phyloP scores from a whole-genome alignment of 2,329 filamentous ascomycete species.

The Canariomyces notabilis region DNA sequence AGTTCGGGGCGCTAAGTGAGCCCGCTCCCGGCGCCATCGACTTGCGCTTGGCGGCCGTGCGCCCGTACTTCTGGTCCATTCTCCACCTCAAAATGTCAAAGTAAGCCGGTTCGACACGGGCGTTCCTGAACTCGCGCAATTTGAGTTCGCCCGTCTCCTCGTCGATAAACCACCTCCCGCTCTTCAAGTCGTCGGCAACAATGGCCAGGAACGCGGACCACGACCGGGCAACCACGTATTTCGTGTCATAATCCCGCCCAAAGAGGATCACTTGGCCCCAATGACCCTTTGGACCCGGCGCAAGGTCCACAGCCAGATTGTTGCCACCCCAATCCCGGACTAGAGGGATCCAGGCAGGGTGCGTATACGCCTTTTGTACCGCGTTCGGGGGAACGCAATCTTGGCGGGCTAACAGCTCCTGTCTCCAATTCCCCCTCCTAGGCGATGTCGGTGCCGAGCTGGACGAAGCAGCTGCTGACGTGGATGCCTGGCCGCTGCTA shows the following conservation, averaged over 20 bases:
- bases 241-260: conserved; percentile 96
- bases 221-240: conserved; percentile 90
- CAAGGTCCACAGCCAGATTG: conserved; percentile 88
- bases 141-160: conserved; percentile 91
- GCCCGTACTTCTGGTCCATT: conserved; percentile 89
- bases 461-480: conserved; percentile 54
- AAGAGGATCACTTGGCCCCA: conserved; percentile 98
- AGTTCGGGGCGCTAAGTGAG: conserved; percentile 41
- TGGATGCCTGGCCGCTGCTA: conserved; percentile 57
- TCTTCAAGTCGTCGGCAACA: conserved; percentile 84
- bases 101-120: conserved; percentile 86
- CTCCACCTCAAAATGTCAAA: conserved; percentile 94
- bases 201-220: conserved; percentile 84
- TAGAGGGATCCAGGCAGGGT: conserved; percentile 91
- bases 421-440: conserved; percentile 68
- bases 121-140: conserved; percentile 82
- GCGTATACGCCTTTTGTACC: conserved; percentile 88
- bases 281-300: conserved; percentile 79
- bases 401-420: conserved; percentile 78
- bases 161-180: conserved; percentile 86
- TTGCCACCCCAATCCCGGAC: conserved; percentile 98
- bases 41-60: conserved; percentile 52
- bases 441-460: conserved; percentile 44
- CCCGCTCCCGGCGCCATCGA: conserved; percentile 39
- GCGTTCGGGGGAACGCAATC: conserved; percentile 81